phyloP scores from a whole-genome alignment of 768 basidiomycete species.

The Psilocybe azurescens region DNA sequence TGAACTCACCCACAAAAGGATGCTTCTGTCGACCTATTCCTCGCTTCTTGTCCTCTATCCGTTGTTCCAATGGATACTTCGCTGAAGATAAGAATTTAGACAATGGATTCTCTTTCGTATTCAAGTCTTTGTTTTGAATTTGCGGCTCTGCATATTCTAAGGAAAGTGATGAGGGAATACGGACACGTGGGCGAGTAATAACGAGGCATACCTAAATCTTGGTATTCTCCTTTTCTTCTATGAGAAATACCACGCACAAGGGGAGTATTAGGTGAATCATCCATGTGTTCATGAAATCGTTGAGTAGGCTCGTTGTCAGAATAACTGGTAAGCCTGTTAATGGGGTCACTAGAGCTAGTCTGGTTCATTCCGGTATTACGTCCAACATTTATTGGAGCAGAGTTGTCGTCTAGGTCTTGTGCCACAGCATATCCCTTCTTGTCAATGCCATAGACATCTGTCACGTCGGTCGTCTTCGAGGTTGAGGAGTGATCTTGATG shows the following conservation, averaged over 20 bases:
- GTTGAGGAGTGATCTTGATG: neutral
- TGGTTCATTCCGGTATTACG: neutral
- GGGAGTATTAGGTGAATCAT: slow-evolving; percentile 40
- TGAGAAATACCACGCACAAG: slow-evolving; percentile 54
- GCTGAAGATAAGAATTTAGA: slow-evolving; percentile 48
- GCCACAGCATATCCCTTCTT: slow-evolving; percentile 5
- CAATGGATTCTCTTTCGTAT: slow-evolving; percentile 49
- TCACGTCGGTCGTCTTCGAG: neutral
- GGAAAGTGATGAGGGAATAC: neutral
- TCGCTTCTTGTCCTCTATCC: slow-evolving; percentile 87
- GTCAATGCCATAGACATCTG: slow-evolving; percentile 7
- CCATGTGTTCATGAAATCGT: slow-evolving; percentile 16
- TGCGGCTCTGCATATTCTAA: slow-evolving; percentile 71
- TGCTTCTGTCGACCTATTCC: slow-evolving; percentile 84
- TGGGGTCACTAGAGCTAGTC: neutral
- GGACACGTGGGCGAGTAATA: neutral
- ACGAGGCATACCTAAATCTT: slow-evolving; percentile 56
- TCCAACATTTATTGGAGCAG: slow-evolving; percentile 20
- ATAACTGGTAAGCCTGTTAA: slow-evolving; percentile 12
- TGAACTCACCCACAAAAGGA: slow-evolving; percentile 70
- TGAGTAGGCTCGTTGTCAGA: slow-evolving; percentile 20
- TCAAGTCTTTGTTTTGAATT: slow-evolving; percentile 23
- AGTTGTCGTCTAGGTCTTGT: slow-evolving; percentile 7
- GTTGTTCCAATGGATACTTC: slow-evolving; percentile 72
- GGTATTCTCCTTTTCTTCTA: slow-evolving; percentile 45